Percentiles rank a stretch among this genome's conserved stretches.
phyloP scores from a whole-genome alignment of 345 rosid species.

The Eucalyptus tenuipes region DNA sequence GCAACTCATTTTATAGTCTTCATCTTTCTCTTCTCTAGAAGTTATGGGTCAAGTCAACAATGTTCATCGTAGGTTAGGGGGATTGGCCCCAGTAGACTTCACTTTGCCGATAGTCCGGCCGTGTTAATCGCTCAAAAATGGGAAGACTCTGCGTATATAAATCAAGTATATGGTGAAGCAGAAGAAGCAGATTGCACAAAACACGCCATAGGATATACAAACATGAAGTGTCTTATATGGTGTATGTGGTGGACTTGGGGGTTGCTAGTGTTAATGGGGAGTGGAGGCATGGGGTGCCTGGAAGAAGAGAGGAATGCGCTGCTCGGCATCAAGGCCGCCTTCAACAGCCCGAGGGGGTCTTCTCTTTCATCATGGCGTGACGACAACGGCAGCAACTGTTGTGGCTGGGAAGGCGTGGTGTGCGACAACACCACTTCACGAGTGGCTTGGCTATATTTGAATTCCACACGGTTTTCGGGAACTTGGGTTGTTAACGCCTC shows the following conservation, averaged over 20 bases:
- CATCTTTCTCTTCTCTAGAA: not conserved
- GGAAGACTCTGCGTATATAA: not conserved
- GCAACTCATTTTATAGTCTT: not conserved
- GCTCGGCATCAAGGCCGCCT: not conserved
- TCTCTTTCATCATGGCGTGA: not conserved
- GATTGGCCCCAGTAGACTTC: not conserved
- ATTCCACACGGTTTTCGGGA: accelerated
- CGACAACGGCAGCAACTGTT: accelerated
- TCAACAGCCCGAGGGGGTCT: not conserved
- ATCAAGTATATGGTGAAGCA: not conserved
- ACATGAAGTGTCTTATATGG: not conserved
- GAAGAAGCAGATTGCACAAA: not conserved
- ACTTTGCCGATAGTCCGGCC: not conserved
- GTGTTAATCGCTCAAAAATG: not conserved
- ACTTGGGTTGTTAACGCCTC: not conserved
- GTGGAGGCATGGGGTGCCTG: not conserved
- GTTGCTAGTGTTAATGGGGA: not conserved
- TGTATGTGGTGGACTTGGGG: not conserved
- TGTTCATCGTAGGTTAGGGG: accelerated
- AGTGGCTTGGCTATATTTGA: not conserved
- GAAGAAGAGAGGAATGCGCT: not conserved
- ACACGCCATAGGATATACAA: not conserved
- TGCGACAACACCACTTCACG: not conserved
- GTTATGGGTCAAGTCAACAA: not conserved
- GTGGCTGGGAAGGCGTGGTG: not conserved